Conservation (phyloP, 225 moss, liverwort and hornwort species). For the Ulota crispa region DNA sequence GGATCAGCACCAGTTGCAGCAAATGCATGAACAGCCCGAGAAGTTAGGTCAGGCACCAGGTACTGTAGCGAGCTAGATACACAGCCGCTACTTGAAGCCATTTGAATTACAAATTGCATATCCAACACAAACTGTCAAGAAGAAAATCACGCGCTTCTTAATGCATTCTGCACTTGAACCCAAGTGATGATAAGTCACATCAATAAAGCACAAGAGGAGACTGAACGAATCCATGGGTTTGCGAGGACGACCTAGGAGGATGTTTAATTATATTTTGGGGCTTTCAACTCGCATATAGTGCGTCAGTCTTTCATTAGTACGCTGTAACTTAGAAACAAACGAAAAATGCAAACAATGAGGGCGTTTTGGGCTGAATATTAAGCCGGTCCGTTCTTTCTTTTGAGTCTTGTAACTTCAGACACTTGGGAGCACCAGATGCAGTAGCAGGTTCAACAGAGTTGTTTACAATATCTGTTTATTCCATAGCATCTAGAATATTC, state of each 20-base stretch:
- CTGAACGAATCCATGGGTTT: neutral
- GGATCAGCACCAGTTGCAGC: conserved; percentile 86
- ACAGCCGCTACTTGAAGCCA: conserved; percentile 68
- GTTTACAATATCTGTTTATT: neutral
- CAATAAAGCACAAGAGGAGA: conserved; percentile 1
- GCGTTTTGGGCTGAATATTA: neutral
- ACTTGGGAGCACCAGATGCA: neutral
- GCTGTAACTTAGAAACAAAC: neutral
- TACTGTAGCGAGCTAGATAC: conserved; percentile 54
- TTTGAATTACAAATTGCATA: conserved; percentile 91
- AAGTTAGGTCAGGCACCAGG: conserved; percentile 61
- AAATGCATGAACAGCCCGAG: conserved; percentile 75
- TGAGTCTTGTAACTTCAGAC: neutral
- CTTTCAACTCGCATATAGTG: neutral
- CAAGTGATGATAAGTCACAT: conserved; percentile 2
- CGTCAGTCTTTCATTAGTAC: neutral
- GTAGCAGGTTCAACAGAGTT: neutral
- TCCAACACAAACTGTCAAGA: conserved; percentile 79
- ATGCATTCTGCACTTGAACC: conserved; percentile 3
- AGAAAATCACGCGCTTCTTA: conserved; percentile 24
- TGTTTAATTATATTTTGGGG: neutral
- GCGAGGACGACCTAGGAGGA: neutral
- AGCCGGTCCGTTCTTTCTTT: neutral
- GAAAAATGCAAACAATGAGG: neutral
- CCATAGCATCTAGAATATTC: neutral